phyloP scores from a whole-genome alignment of 805 yeast species.

The Lipomyces chichibuensis region DNA sequence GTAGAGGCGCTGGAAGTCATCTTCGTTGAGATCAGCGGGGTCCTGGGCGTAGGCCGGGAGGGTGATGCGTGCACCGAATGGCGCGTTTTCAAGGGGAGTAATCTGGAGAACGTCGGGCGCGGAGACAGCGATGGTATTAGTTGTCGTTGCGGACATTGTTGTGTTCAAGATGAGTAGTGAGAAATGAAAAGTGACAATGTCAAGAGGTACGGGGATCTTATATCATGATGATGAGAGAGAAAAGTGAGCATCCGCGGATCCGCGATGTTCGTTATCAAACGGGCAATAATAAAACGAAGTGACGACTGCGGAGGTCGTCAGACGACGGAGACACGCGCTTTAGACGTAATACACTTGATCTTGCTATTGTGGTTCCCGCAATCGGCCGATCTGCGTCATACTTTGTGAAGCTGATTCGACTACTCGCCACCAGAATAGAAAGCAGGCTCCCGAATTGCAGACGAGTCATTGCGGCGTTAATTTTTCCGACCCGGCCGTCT shows the following conservation, averaged over 20 bases:
- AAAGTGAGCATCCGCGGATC: background rate
- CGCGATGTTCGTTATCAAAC: background rate
- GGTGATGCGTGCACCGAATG: constrained; percentile 69
- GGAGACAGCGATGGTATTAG: constrained; percentile 18
- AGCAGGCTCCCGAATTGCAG: too few species aligned
- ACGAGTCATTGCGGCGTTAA: too few species aligned
- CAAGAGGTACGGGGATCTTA: background rate
- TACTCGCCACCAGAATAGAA: too few species aligned
- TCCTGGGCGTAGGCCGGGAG: constrained; percentile 74
- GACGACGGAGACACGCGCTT: too few species aligned
- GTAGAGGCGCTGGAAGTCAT: constrained; percentile 63
- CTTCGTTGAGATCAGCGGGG: constrained; percentile 67
- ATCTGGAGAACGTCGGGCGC: constrained; percentile 39
- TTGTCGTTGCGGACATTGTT: constrained; percentile 30
- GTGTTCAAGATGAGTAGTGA: background rate
- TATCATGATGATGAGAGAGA: background rate
- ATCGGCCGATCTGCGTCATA: too few species aligned
- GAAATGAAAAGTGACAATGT: background rate
- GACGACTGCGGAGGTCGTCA: too few species aligned
- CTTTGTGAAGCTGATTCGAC: too few species aligned
- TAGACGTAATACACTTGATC: too few species aligned
- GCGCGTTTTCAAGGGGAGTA: constrained; percentile 54
- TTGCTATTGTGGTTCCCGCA: too few species aligned
- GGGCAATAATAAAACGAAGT: background rate
- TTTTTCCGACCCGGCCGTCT: too few species aligned